Base-by-base conservation (phyloP, 75 land plant genomes). In the Azolla pinnata region DNA sequence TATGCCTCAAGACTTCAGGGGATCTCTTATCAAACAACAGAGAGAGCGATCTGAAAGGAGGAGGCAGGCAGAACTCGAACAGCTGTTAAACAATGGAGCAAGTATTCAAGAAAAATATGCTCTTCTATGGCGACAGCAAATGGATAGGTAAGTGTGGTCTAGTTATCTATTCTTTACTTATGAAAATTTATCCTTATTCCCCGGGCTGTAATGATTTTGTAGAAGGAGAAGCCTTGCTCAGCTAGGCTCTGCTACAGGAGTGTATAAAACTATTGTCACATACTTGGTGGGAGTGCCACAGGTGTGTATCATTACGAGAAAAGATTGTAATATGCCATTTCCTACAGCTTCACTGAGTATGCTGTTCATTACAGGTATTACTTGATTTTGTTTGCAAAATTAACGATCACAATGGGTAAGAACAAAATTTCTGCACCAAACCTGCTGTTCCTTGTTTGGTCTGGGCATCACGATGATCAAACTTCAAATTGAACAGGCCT, bases 1-100 rank as follows among this genome's bases (percentile, higher is more conserved):
- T 64, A 80, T 95, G 97, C 99, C 99, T 58, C 99, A 90, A 76
- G 99, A 95, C 69, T 95, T 95, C 51, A 76, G 99, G 29, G 77
- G 90, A 59, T 33, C 82, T 5, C 61, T 86, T 4, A 78, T 95
- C 28, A 86, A 82, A 66, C 97, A 90, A 57, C 97, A 90, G 55
- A 73, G 80, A 25, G 99, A 95, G 61, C 79, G 99, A 8, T 95
- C 99, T n/a, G 99, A 95, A 67, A 83, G 78, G 50, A 81, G 72
- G 61, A 78, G 73, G 65, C 88, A 90, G 63, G 88, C 85, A 27
- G 82, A 77, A 63, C 77, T 95, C 68, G 97, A 90, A 54, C 69
- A 78, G 47, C 59, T 95, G 33, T 40, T 95, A 29, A 78, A 57
- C 60, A 67, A 81, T 65, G 99, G 99, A 31, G 97, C 84, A 62